Evolutionary conservation across 1,284 basidiomycete species (phyloP), one percentile per base, ranked within the genome.

Genomic region (Gyrodon tennesseensis): DNA sequence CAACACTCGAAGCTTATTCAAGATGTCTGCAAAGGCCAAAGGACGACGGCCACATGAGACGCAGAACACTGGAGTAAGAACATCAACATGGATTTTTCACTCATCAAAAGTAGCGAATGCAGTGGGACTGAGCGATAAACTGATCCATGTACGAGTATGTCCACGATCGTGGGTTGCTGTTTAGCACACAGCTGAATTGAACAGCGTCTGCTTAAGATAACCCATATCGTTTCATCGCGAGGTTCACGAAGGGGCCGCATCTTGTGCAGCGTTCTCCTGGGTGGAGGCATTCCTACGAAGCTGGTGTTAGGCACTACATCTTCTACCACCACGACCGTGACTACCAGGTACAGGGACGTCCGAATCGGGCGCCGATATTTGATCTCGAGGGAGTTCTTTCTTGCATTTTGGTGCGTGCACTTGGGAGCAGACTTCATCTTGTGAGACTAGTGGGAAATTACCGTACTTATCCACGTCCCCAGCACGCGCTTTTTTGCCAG

Each of bases 1-100:
- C 54, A n/a, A 29, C 5, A 27, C 11, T 65, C 27, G 41, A 60
- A 53, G 55, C 25, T n/a, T 65, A 13, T 65, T 41, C 27, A 49
- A 46, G n/a, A 52, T 31, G 23, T 65, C 15, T 46, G 54, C 63
- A 6, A 65, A 44, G 18, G 19, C 4, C 34, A 34, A 23, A 39
- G 37, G 48, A n/a, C n/a, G 1, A 46, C n/a, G 16, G 37, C 41
- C 52, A 7, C 4, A 15, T 7, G 18, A 21, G 31, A 39, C 18
- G 15, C 13, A 59, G 54, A 58, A 40, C 41, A 57, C 18, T 13
- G 9, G 0, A 9, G 19, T 29, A n/a, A 27, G 7, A 39, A 23
- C 11, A 18, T 2, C 1, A 18, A 29, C 7, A 0, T 39, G 4
- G 13, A 64, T 31, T 65, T 51, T 5, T 31, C 21, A 16, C 21